Base-by-base conservation (phyloP, 768 basidiomycete species). In the Daedaleopsis nitida region DNA sequence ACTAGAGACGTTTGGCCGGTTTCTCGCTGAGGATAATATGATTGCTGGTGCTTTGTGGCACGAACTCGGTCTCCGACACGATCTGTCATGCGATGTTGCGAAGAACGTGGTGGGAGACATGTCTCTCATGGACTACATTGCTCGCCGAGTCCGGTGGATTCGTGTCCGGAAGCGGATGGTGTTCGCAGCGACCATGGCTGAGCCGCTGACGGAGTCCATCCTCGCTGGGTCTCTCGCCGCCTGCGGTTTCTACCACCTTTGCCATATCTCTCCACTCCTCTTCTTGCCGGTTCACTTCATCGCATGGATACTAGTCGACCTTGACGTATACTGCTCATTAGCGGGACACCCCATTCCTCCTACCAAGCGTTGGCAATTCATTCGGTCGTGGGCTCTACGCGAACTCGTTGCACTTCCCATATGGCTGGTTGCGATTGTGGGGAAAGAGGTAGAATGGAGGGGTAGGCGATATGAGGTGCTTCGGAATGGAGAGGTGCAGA, bases 11-110 rank as follows among this genome's bases (percentile, higher is more conserved):
- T 98, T 98, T 64, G 89, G 88, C 0, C 86, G 88, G 13, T 98
- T 89, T 75, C 82, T 98, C 45, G 96, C 97, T 0, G 97, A 99
- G 75, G 97, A 99, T 77, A 98, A 98, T 76, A 96, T 93, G 92
- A 96, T 99, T 59, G 97, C 88, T 17, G 80, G 85, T 50, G 86
- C 92, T 1, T 77, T 99, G 13, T 98, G 95, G 97, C 93, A 98
- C 72, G 93, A 98, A 72, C 81, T 98, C 3, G 88, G 85, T 38
- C 78, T 94, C 38, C 83, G 91, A 49, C 97, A 99, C 70, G 89
- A 93, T 59, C 81, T 98, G 60, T 96, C 94, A 0, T 89, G 86
- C 70, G 96, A 98, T 70, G 86, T 96, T 56, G 96, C 90, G 1
- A 83, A 86, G 48, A 97, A 98, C 69, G 86, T 88, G 10, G 85